Evolutionary conservation across 1,139 yeast genomes (phyloP).

Genomic region (Candida anutae): DNA sequence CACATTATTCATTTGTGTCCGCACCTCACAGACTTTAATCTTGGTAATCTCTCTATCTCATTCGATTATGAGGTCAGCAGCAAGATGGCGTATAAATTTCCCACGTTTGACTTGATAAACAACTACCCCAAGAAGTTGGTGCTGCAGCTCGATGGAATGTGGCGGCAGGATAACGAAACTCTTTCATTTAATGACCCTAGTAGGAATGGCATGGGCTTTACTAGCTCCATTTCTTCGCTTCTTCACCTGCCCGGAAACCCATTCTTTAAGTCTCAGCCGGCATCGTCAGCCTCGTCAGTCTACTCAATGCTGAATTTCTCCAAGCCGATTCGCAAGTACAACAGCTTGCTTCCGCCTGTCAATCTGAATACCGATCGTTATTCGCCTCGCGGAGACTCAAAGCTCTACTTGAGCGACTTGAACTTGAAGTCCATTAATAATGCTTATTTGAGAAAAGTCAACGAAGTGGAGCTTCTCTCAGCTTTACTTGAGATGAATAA

Average conservation of each 20-base stretch:
- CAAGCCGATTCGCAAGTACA: constrained; percentile 21
- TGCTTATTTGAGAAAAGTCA: constrained; percentile 21
- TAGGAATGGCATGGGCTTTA: not conserved
- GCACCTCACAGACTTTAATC: constrained; percentile 40
- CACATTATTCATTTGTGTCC: constrained; percentile 56
- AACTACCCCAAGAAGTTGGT: constrained; percentile 29
- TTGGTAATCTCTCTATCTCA: constrained; percentile 50
- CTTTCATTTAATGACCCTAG: not conserved
- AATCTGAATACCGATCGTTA: constrained; percentile 18
- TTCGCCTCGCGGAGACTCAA: constrained; percentile 29
- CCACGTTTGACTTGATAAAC: constrained; percentile 30
- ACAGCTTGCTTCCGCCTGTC: constrained; percentile 32
- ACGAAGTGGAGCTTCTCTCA: constrained; percentile 31
- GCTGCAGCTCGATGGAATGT: constrained; percentile 11
- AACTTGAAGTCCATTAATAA: constrained; percentile 32
- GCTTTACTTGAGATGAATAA: constrained; percentile 18
- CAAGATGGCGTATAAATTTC: constrained; percentile 26
- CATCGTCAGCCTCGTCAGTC: constrained; percentile 24
- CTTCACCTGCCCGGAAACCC: constrained; percentile 2
- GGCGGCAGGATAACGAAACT: constrained; percentile 6
- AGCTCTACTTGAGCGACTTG: constrained; percentile 34
- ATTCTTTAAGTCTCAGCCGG: constrained; percentile 5
- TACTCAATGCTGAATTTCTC: constrained; percentile 23
- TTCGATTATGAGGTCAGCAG: constrained; percentile 46
- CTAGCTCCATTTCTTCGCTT: constrained; percentile 1